phyloP scores from a whole-genome alignment of 129 eudicot genomes.

The Arctium lappa region DNA sequence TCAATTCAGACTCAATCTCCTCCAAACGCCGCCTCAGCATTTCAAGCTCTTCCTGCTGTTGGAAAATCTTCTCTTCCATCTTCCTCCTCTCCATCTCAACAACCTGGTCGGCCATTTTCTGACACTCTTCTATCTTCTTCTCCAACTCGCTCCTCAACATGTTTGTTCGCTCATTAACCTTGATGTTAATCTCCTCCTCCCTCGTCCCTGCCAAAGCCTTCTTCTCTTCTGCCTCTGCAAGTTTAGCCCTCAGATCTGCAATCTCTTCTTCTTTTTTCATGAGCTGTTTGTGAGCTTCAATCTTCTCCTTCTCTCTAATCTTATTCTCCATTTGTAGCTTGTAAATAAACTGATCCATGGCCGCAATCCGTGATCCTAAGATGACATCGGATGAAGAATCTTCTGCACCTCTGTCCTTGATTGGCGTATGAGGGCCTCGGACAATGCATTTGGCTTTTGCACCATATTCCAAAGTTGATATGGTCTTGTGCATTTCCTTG shows the following conservation, averaged over 20 bases:
- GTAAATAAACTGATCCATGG: constrained; percentile 87
- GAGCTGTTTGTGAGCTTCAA: constrained; percentile 67
- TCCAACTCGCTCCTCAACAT: constrained; percentile 65
- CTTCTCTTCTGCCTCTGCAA: constrained; percentile 47
- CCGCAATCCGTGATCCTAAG: constrained; percentile 77
- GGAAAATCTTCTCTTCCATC: constrained; percentile 66
- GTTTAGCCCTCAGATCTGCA: constrained; percentile 58
- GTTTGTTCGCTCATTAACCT: constrained; percentile 57
- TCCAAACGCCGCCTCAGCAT: constrained; percentile 62
- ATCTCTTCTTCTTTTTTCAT: constrained; percentile 80
- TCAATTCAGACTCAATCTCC: constrained; percentile 71
- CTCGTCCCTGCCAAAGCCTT: constrained; percentile 24
- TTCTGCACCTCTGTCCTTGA: constrained; percentile 59
- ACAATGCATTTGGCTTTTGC: constrained; percentile 97
- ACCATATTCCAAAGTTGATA: constrained; percentile 91
- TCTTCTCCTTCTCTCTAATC: constrained; percentile 64
- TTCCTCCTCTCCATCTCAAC: constrained; percentile 78
- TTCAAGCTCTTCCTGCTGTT: constrained; percentile 77
- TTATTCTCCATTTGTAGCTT: constrained; percentile 85
- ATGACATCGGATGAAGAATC: constrained; percentile 74
- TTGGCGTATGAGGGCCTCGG: constrained; percentile 80
- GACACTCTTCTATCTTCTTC: constrained; percentile 70
- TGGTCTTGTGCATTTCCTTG: constrained; percentile 88
- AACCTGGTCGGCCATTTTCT: constrained; percentile 66
- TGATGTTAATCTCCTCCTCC: constrained; percentile 70